Percentiles rank a stretch among this genome's conserved stretches.
These are phyloP conservation scores for Heritiera littoralis DNA, from an alignment of 345 rosid species.

Conservation along the genomic window DNA sequence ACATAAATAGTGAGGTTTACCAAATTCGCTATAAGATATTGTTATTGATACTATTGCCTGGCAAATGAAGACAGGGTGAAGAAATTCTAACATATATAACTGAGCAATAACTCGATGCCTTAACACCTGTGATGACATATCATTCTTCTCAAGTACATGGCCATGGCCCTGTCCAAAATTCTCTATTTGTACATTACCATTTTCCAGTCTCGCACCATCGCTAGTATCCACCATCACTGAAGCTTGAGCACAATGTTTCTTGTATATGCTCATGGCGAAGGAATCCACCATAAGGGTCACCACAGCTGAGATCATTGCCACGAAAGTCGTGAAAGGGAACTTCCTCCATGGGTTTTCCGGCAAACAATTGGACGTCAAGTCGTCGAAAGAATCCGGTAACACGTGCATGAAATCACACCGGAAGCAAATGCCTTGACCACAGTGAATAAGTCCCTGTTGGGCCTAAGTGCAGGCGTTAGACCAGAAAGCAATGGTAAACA, in stretches of 20 bases:
- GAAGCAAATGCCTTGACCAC: constrained; percentile 73
- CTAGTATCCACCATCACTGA: background rate
- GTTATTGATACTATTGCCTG: too few species aligned
- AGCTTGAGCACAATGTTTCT: constrained; percentile 21
- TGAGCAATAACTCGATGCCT: constrained; percentile 23
- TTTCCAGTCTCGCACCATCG: background rate
- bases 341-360: constrained; percentile 69
- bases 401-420: constrained; percentile 88
- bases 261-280: constrained; percentile 53
- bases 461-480: constrained; percentile 49
- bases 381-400: constrained; percentile 75
- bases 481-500: constrained; percentile 51
- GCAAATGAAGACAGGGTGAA: too few species aligned
- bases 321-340: constrained; percentile 76
- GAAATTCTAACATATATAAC: background rate
- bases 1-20: too few species aligned
- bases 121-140: background rate
- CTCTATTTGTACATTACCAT: background rate
- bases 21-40: too few species aligned
- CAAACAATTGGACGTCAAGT: constrained; percentile 61
- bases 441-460: constrained; percentile 53
- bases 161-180: background rate
- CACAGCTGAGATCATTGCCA: constrained; percentile 63
- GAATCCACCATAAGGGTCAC: constrained; percentile 53
- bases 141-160: background rate